A percentile compares a stretch with the other conserved stretches of the same genome.
Conservation (phyloP, 768 basidiomycete species). For the Auricularia heimuer region DNA sequence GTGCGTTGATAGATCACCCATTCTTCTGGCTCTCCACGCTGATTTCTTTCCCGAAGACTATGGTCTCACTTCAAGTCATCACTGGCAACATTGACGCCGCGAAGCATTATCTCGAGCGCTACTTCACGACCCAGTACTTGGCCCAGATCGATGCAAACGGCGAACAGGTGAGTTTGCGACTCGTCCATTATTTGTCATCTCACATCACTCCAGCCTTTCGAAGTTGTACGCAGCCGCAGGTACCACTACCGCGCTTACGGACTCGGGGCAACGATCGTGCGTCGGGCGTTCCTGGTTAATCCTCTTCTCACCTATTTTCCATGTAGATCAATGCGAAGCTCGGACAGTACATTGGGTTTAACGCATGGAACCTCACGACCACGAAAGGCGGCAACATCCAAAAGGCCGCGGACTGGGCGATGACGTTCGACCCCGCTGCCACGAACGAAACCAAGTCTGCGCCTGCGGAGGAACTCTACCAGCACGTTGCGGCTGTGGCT, state of each 20-base stretch:
- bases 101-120: constrained; percentile 11
- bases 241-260: constrained; percentile 24
- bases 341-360: constrained; percentile 15
- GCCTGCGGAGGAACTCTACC: constrained; percentile 35
- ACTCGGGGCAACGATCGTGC: constrained; percentile 10
- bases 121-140: constrained; percentile 14
- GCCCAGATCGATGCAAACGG: constrained; percentile 19
- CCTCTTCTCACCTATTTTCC: neutral
- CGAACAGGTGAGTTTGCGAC: constrained; percentile 12
- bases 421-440: constrained; percentile 13
- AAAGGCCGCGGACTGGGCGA: constrained; percentile 20
- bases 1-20: neutral
- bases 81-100: constrained; percentile 15
- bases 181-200: neutral
- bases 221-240: constrained; percentile 17
- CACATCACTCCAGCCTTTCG: constrained; percentile 14
- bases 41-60: constrained; percentile 4
- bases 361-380: constrained; percentile 16
- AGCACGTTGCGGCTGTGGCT: constrained; percentile 47
- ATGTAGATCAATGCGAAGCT: constrained; percentile 15
- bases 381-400: constrained; percentile 16
- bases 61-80: constrained; percentile 17
- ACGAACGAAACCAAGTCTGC: constrained; percentile 2
- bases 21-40: no score
- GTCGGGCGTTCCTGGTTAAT: neutral